Conservation (phyloP, 1,284 basidiomycete species). For the Sanghuangporus baumii region DNA sequence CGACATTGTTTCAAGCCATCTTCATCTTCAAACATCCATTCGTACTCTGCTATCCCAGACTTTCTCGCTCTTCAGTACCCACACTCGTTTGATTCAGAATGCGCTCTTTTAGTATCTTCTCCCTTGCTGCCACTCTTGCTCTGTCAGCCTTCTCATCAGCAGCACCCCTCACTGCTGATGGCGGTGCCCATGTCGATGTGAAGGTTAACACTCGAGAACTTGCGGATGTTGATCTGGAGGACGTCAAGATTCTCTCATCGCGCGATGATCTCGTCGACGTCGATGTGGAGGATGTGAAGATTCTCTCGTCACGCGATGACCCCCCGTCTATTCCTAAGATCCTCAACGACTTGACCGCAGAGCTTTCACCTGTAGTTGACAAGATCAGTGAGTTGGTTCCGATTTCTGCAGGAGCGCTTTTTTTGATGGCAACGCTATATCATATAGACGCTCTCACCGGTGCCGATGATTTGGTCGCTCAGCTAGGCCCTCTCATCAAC, state of each 20-base stretch:
- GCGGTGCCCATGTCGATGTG: not conserved
- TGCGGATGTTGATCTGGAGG: not conserved
- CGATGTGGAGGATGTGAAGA: not conserved
- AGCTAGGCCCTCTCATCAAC: conserved; percentile 25
- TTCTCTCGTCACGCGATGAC: conserved; percentile 1
- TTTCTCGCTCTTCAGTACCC: conserved; percentile 18
- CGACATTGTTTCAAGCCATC: not conserved
- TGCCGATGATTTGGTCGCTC: conserved; percentile 28
- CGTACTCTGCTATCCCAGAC: not conserved
- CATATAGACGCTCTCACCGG: conserved; percentile 27
- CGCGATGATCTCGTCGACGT: not conserved
- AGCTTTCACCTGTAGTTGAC: conserved; percentile 24
- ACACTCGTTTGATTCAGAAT: conserved; percentile 38
- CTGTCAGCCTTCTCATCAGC: conserved; percentile 28
- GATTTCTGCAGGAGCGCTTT: not conserved
- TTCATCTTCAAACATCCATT: not conserved
- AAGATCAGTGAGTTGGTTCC: conserved; percentile 29
- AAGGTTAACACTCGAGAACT: not conserved
- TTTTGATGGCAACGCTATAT: not conserved
- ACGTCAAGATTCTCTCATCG: not conserved
- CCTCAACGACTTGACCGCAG: conserved; percentile 20
- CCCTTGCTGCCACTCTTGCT: conserved; percentile 34
- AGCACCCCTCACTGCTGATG: conserved; percentile 20
- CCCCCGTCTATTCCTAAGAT: conserved; percentile 24
- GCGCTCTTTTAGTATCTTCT: conserved; percentile 39